These are phyloP conservation scores for Hypoxylon perforatum DNA, from an alignment of 495 filamentous ascomycete genomes.

Conservation along the genomic window DNA sequence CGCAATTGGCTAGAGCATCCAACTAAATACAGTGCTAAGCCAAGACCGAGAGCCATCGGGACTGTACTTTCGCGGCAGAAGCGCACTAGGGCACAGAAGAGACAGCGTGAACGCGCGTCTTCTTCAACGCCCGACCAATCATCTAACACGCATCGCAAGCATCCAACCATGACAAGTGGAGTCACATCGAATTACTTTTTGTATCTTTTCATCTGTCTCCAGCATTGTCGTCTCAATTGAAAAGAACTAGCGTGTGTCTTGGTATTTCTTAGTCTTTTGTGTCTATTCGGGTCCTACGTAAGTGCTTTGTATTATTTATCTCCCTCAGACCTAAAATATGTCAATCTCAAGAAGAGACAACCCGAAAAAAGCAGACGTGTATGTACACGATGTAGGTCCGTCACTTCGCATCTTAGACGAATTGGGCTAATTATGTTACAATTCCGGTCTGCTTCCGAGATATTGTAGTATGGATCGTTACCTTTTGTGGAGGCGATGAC, in stretches of 20 bases:
- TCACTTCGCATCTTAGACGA: not conserved
- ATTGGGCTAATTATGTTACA: slow-evolving; percentile 27
- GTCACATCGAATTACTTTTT: slow-evolving; percentile 24
- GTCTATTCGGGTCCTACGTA: not conserved
- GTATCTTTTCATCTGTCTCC: no score
- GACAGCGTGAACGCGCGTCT: slow-evolving; percentile 45
- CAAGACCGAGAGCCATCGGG: slow-evolving; percentile 16
- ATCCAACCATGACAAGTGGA: slow-evolving; percentile 29
- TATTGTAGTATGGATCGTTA: slow-evolving; percentile 5
- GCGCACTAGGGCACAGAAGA: slow-evolving; percentile 39
- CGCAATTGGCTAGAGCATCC: slow-evolving; percentile 23
- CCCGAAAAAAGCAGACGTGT: no score
- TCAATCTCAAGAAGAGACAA: no score
- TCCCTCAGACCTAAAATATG: no score
- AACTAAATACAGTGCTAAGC: slow-evolving; percentile 27
- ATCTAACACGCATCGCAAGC: slow-evolving; percentile 27
- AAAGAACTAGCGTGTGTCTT: not conserved
- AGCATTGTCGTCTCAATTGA: no score
- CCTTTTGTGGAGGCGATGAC: slow-evolving; percentile 41
- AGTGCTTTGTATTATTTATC: no score
- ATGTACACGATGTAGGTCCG: not conserved
- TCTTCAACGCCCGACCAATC: slow-evolving; percentile 25
- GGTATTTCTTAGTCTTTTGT: not conserved
- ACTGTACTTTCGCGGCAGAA: slow-evolving; percentile 42
- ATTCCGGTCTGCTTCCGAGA: slow-evolving; percentile 29